These are phyloP conservation scores for Xylariaceae sp. DNA, from an alignment of 2,329 filamentous ascomycete species.

Conservation along the genomic window DNA sequence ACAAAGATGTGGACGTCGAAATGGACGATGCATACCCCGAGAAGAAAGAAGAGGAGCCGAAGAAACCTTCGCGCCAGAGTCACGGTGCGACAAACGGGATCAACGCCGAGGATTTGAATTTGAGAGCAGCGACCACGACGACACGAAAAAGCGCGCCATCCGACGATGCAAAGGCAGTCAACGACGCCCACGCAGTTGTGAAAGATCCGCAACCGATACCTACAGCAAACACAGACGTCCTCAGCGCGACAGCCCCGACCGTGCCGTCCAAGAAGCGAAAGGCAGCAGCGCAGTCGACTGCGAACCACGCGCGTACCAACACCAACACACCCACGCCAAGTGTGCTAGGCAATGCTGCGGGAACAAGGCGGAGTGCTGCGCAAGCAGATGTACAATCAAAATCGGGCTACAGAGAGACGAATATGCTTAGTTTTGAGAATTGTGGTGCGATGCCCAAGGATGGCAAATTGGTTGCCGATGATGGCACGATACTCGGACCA, in stretches of 20 bases:
- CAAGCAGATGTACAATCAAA: constrained; percentile 14
- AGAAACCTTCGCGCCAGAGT: constrained; percentile 51
- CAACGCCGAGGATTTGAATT: constrained; percentile 20
- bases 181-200: constrained; percentile 18
- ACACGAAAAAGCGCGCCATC: constrained; percentile 37
- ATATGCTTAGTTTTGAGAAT: constrained; percentile 84
- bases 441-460: constrained; percentile 65
- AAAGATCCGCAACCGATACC: constrained; percentile 24
- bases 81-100: constrained; percentile 30
- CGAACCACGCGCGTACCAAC: constrained; percentile 25
- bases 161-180: constrained; percentile 21
- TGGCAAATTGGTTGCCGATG: constrained; percentile 80
- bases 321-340: constrained; percentile 20
- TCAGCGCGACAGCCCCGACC: constrained; percentile 17
- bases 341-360: constrained; percentile 21
- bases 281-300: constrained; percentile 47
- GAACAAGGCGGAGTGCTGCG: constrained; percentile 21
- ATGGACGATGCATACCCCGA: constrained; percentile 64
- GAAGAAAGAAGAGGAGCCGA: constrained; percentile 52
- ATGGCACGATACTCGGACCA: constrained; percentile 75
- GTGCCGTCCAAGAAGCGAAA: constrained; percentile 76
- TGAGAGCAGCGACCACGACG: constrained; percentile 19
- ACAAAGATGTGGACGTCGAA: constrained; percentile 85
- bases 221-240: constrained; percentile 16
- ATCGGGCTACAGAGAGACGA: constrained; percentile 59